Percentiles rank a stretch among this genome's conserved stretches.
Evolutionary conservation across 2,329 filamentous ascomycete species (phyloP).

Genomic region (Beauveria australis): DNA sequence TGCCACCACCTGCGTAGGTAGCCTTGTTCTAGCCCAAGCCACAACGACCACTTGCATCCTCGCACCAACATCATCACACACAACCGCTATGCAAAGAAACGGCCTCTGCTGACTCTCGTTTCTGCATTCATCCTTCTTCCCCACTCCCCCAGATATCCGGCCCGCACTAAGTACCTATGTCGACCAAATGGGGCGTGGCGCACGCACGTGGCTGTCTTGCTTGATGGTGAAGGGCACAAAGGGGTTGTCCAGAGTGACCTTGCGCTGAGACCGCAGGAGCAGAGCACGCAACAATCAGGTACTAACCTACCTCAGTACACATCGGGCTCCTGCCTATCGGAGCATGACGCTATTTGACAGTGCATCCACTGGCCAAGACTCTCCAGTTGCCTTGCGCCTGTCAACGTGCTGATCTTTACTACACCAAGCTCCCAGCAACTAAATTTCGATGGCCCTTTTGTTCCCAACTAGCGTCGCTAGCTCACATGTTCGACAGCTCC

Average conservation of each 20-base stretch:
- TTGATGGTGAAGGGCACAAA: slow-evolving; percentile 3
- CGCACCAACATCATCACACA: not conserved
- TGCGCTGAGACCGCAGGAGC: not conserved
- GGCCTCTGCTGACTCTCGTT: not conserved
- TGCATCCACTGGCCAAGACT: not conserved
- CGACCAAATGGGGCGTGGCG: slow-evolving; percentile 5
- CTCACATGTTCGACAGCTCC: not conserved
- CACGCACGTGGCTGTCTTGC: slow-evolving; percentile 3
- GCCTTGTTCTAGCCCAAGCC: not conserved
- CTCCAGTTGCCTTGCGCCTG: not conserved
- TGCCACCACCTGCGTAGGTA: too few relatives aligned
- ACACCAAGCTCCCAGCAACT: not conserved
- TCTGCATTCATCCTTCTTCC: not conserved
- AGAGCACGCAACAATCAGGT: not conserved
- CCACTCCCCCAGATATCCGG: slow-evolving; percentile 9
- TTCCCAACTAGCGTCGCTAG: not conserved
- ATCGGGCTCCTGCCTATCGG: not conserved
- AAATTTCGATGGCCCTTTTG: not conserved
- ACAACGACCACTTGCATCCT: not conserved
- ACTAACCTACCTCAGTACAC: too few relatives aligned
- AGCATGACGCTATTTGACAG: not conserved
- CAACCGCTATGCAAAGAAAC: not conserved
- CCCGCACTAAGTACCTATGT: not conserved
- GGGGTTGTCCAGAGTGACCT: not conserved
- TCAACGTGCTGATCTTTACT: slow-evolving; percentile 9